Percentiles rank a stretch among this genome's conserved stretches.
These are phyloP conservation scores for Eucalyptus caleyi DNA, from an alignment of 345 rosid genomes.

Conservation along the genomic window DNA sequence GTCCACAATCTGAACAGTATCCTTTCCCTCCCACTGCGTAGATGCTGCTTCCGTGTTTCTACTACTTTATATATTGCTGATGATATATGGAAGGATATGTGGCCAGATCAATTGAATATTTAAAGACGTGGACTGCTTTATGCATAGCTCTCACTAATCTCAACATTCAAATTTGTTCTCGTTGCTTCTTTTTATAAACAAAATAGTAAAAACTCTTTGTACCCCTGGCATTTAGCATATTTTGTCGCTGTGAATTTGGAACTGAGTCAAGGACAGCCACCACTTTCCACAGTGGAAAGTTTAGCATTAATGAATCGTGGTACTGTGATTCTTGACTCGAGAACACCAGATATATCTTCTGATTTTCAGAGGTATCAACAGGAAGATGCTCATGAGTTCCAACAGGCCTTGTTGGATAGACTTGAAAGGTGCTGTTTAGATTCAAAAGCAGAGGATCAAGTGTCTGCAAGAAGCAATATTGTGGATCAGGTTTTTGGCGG, in stretches of 20 bases:
- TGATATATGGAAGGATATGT: background rate
- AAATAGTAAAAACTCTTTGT: background rate
- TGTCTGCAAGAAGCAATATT: conserved; percentile 21
- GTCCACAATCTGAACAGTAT: conserved; percentile 57
- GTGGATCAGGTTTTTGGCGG: conserved; percentile 63
- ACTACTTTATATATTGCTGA: background rate
- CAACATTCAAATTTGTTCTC: background rate
- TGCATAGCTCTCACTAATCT: background rate
- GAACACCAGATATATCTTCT: conserved; percentile 37
- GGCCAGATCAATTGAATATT: background rate
- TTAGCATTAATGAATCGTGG: background rate
- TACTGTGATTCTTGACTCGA: conserved; percentile 23
- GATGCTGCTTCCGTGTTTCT: background rate
- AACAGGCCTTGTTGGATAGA: conserved; percentile 61
- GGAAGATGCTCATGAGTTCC: conserved; percentile 91
- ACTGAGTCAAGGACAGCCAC: background rate
- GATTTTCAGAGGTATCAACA: conserved; percentile 46
- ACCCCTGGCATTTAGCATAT: background rate
- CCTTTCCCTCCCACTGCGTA: conserved; percentile 2
- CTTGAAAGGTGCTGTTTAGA: conserved; percentile 52
- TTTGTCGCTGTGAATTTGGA: background rate
- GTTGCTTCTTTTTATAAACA: background rate
- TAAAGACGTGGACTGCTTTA: background rate
- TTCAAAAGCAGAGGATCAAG: background rate
- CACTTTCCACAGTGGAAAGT: background rate